A percentile compares a stretch with the other conserved stretches of the same genome.
Evolutionary conservation across 164 flowering plant species (phyloP).

Genomic region (Kalanchoe fedtschenkoi): DNA sequence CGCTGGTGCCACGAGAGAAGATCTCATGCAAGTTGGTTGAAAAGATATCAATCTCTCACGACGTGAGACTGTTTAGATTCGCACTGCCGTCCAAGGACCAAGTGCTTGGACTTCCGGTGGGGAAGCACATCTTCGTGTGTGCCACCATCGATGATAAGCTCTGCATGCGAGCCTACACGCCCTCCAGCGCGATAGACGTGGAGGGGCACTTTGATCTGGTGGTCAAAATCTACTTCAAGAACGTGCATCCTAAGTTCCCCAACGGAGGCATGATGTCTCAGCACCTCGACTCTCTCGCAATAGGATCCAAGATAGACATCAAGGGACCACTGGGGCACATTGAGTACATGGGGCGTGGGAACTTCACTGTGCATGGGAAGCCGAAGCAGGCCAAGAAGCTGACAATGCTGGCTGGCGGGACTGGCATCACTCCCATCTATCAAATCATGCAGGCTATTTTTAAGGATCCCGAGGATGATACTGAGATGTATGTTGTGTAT

Average conservation of each 20-base stretch:
- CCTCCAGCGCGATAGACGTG: slow-evolving; percentile 51
- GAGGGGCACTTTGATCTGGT: slow-evolving; percentile 72
- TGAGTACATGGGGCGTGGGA: slow-evolving; percentile 66
- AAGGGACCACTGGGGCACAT: slow-evolving; percentile 95
- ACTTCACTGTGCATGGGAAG: slow-evolving; percentile 57
- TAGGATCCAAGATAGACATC: slow-evolving; percentile 48
- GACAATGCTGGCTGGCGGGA: slow-evolving; percentile 91
- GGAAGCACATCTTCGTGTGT: slow-evolving; percentile 81
- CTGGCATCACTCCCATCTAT: slow-evolving; percentile 90
- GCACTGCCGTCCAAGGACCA: slow-evolving; percentile 61
- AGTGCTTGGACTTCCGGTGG: slow-evolving; percentile 70
- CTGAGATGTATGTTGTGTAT: slow-evolving; percentile 82
- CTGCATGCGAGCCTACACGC: slow-evolving; percentile 91
- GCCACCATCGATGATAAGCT: slow-evolving; percentile 58
- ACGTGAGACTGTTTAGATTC: slow-evolving; percentile 61
- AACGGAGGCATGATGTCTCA: slow-evolving; percentile 87
- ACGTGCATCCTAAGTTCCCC: slow-evolving; percentile 64
- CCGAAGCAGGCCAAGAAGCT: slow-evolving; percentile 57
- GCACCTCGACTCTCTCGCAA: slow-evolving; percentile 47
- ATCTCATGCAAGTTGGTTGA: slow-evolving; percentile 55
- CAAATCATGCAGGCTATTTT: slow-evolving; percentile 78
- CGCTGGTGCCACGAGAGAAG: slow-evolving; percentile 55
- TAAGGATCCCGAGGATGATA: slow-evolving; percentile 73
- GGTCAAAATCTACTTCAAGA: slow-evolving; percentile 69
- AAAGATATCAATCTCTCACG: slow-evolving; percentile 55